These are phyloP conservation scores for Colletotrichum eremochloae DNA, from an alignment of 2,329 filamentous ascomycete species.

Conservation along the genomic window DNA sequence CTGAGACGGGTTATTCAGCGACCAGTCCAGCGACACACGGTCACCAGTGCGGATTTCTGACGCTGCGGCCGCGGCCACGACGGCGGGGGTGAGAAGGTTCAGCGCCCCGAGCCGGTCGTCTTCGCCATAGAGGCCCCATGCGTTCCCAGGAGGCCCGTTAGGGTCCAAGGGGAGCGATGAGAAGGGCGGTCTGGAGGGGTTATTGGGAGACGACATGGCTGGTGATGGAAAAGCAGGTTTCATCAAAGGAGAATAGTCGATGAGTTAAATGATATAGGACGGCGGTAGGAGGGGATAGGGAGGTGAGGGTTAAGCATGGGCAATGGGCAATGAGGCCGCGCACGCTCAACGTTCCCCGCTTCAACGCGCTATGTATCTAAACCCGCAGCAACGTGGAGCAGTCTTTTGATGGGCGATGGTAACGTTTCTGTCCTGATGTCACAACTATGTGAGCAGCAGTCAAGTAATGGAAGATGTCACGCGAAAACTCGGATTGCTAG, in stretches of 20 bases:
- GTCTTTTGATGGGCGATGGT: neutral
- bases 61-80: slow-evolving; percentile 44
- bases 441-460: neutral
- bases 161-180: slow-evolving; percentile 61
- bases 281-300: neutral
- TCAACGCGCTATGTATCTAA: neutral
- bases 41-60: slow-evolving; percentile 44
- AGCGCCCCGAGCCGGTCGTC: slow-evolving; percentile 67
- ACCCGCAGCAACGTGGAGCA: neutral
- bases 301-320: neutral
- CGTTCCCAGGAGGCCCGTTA: slow-evolving; percentile 64
- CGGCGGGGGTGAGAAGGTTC: slow-evolving; percentile 66
- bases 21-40: slow-evolving; percentile 53
- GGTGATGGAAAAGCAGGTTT: neutral
- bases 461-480: neutral
- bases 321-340: neutral
- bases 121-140: slow-evolving; percentile 68
- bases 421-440: neutral
- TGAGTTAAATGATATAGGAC: neutral
- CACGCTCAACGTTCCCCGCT: neutral
- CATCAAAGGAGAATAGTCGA: neutral
- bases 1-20: slow-evolving; percentile 48
- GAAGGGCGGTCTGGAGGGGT: slow-evolving; percentile 25
- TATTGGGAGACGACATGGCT: slow-evolving; percentile 9
- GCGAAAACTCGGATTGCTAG: neutral